phyloP scores from a whole-genome alignment of 2,329 filamentous ascomycete species.

The Aspergillus fumigatiaffinis region DNA sequence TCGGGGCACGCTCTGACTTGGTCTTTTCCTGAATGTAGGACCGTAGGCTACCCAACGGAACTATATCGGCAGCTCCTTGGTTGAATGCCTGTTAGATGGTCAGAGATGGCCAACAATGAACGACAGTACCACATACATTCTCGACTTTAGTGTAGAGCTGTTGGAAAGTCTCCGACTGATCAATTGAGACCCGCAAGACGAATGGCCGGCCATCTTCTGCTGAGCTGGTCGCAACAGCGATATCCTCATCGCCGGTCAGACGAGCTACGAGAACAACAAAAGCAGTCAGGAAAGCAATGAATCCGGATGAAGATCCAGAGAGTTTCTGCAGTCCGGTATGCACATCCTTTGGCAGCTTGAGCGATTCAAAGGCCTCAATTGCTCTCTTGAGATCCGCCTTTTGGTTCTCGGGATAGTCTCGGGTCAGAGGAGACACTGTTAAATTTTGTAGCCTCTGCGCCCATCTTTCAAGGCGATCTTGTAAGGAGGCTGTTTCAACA shows the following conservation, averaged over 20 bases:
- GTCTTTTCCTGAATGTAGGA: conserved; percentile 40
- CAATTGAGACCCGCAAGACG: conserved; percentile 42
- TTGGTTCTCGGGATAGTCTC: conserved; percentile 41
- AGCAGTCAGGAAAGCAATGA: conserved; percentile 42
- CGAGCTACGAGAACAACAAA: conserved; percentile 44
- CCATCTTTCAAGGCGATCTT: conserved; percentile 41
- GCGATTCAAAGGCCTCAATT: conserved; percentile 42
- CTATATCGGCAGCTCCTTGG: conserved; percentile 40
- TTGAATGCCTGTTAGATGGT: conserved; percentile 31
- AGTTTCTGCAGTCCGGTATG: conserved; percentile 38
- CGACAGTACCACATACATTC: conserved; percentile 25
- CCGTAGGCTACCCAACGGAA: conserved; percentile 39
- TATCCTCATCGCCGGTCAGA: conserved; percentile 48
- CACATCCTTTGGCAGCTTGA: conserved; percentile 34
- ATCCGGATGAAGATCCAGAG: conserved; percentile 30
- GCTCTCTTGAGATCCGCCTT: conserved; percentile 35
- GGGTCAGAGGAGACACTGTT: conserved; percentile 42
- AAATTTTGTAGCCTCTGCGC: conserved; percentile 39
- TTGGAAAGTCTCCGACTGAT: conserved; percentile 38
- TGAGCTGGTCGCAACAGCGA: conserved; percentile 44
- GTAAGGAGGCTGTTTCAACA: conserved; percentile 30
- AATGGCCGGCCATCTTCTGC: conserved; percentile 44
- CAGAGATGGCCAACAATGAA: neutral
- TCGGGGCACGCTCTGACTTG: conserved; percentile 36
- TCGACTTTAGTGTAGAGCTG: conserved; percentile 39